A percentile compares a stretch with the other conserved stretches of the same genome.
These are phyloP conservation scores for Arxiozyma bovina DNA, from an alignment of 1,139 yeast genomes.

Conservation along the genomic window DNA sequence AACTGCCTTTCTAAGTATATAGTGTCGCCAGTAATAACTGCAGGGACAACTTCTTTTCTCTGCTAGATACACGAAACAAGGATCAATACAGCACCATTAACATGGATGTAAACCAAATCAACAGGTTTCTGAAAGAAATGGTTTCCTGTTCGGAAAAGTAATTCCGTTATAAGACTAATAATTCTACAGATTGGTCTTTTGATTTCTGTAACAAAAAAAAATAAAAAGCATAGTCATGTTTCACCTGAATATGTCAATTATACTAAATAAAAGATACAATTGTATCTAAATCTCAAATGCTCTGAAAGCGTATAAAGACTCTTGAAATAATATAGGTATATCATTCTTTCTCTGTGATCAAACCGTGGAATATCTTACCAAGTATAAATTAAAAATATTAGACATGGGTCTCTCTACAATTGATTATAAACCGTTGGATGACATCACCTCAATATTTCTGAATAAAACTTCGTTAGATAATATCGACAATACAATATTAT, in stretches of 20 bases:
- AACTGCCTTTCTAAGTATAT: no score
- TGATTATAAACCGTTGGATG: slow-evolving; percentile 36
- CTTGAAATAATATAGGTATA: no score
- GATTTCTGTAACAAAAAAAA: background rate
- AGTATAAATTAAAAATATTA: background rate
- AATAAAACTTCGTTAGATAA: slow-evolving; percentile 40
- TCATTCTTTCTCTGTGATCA: background rate
- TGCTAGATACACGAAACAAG: no score
- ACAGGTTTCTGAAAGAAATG: background rate
- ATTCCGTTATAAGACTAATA: background rate
- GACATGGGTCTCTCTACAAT: slow-evolving; percentile 7
- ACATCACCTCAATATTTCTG: slow-evolving; percentile 32
- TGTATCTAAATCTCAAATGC: background rate
- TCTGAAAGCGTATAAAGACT: no score
- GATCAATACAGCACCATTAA: background rate
- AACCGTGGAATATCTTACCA: background rate
- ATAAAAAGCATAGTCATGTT: background rate
- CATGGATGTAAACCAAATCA: no score
- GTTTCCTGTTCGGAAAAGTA: background rate
- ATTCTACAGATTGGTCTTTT: background rate
- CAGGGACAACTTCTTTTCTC: background rate
- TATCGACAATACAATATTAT: slow-evolving; percentile 39
- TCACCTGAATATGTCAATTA: background rate
- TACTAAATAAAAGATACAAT: background rate
- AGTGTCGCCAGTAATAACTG: background rate